Evolutionary conservation across 2,329 filamentous ascomycete species (phyloP).

Genomic region (Aspergillus udagawae): DNA sequence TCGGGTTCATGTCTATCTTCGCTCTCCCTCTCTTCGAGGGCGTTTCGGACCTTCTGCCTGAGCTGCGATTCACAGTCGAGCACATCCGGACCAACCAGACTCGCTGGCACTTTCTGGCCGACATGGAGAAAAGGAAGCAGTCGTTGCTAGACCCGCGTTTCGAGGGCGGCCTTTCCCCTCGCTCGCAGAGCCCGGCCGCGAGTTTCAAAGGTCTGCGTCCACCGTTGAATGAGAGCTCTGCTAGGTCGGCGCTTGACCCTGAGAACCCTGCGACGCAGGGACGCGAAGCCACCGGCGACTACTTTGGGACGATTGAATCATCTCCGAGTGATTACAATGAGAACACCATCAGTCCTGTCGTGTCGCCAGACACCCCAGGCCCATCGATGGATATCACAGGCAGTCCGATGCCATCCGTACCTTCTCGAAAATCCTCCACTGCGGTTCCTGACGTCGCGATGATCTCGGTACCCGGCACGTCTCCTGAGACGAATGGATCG

Average conservation of each 20-base stretch:
- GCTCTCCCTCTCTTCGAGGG: conserved; percentile 87
- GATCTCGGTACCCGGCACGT: conserved; percentile 20
- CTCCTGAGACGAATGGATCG: conserved; percentile 8
- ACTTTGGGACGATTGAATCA: conserved; percentile 15
- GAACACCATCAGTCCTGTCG: conserved; percentile 31
- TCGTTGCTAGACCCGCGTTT: conserved; percentile 16
- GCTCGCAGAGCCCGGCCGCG: conserved; percentile 31
- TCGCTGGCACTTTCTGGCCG: conserved; percentile 54
- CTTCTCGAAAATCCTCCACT: conserved; percentile 30
- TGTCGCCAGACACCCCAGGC: conserved; percentile 32
- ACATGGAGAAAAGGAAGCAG: conserved; percentile 27
- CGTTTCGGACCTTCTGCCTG: conserved; percentile 79
- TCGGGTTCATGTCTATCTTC: conserved; percentile 96
- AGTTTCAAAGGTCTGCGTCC: conserved; percentile 7
- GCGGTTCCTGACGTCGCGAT: conserved; percentile 26
- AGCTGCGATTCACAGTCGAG: conserved; percentile 76
- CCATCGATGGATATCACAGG: conserved; percentile 35
- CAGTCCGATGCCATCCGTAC: conserved; percentile 12
- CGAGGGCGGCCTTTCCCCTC: conserved; percentile 29
- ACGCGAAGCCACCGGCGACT: conserved; percentile 9
- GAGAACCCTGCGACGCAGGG: conserved; percentile 1
- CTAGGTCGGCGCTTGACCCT: conserved; percentile 8
- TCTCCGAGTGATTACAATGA: conserved; percentile 24
- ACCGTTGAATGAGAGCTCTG: conserved; percentile 9
- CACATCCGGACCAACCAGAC: conserved; percentile 75